These are phyloP conservation scores for Fusarium sp. DNA, from an alignment of 2,329 filamentous ascomycete species.

Conservation along the genomic window DNA sequence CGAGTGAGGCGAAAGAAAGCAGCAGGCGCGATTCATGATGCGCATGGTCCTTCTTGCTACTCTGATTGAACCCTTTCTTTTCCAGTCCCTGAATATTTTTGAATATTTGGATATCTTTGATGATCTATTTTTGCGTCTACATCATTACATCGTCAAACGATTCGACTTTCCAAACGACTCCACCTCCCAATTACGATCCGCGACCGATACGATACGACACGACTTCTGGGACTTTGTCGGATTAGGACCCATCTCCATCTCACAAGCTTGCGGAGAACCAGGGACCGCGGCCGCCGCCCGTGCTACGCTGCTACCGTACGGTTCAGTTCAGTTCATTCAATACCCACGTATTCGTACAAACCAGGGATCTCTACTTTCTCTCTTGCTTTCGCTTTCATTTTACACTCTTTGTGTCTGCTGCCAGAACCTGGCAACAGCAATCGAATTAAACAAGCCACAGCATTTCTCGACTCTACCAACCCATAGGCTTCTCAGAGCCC, in stretches of 20 bases:
- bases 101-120: neutral
- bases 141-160: constrained; percentile 36
- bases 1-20: constrained; percentile 29
- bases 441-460: constrained; percentile 34
- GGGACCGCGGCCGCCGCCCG: constrained; percentile 33
- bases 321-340: constrained; percentile 20
- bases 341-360: constrained; percentile 40
- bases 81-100: neutral
- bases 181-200: constrained; percentile 41
- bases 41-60: neutral
- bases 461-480: constrained; percentile 27
- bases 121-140: constrained; percentile 16
- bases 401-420: constrained; percentile 23
- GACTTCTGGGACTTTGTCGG: constrained; percentile 24
- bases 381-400: constrained; percentile 19
- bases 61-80: neutral
- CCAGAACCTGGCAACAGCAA: constrained; percentile 24
- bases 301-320: constrained; percentile 24
- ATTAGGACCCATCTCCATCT: constrained; percentile 32
- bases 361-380: neutral
- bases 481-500: neutral
- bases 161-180: constrained; percentile 23
- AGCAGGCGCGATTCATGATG: constrained; percentile 24
- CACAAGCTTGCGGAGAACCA: constrained; percentile 41
- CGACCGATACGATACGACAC: constrained; percentile 43